Conservation (phyloP, 169 alveolate genomes). For the Amoebophrya sp. region DNA sequence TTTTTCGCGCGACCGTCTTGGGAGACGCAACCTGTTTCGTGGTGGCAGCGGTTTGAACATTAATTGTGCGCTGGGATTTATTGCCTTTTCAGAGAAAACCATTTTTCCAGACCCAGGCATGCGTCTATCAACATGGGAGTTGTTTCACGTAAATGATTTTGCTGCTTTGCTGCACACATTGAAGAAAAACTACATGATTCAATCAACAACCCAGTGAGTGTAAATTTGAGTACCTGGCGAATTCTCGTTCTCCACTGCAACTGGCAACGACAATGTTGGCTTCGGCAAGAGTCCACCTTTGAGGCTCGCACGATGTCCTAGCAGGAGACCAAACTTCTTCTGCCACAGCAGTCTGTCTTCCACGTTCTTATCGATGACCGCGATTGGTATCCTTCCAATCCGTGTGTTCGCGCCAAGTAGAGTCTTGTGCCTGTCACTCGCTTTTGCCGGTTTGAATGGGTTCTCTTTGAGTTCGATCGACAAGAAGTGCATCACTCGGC, state of each 20-base stretch:
- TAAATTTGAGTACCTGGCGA: slow-evolving; percentile 16
- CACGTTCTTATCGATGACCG: neutral
- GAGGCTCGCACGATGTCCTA: neutral
- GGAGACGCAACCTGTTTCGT: neutral
- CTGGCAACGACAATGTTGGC: neutral
- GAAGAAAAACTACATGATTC: too few species aligned
- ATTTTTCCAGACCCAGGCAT: too few species aligned
- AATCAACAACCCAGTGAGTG: too few species aligned
- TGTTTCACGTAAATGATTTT: too few species aligned
- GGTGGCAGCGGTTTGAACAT: too few species aligned
- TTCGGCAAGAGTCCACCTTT: neutral
- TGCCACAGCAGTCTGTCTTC: neutral
- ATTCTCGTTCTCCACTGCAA: neutral
- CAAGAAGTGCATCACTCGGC: neutral
- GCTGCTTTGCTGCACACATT: too few species aligned
- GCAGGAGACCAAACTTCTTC: neutral
- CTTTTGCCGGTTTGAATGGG: neutral
- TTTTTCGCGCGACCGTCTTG: neutral
- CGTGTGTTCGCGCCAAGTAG: neutral
- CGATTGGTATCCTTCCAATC: neutral
- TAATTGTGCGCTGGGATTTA: neutral
- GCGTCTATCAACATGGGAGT: too few species aligned
- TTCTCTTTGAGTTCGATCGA: neutral
- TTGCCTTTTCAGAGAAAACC: neutral
- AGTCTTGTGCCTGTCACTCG: neutral